These are phyloP conservation scores for Ophryocystis elektroscirrha DNA, from an alignment of 169 alveolate genomes.

Conservation along the genomic window DNA sequence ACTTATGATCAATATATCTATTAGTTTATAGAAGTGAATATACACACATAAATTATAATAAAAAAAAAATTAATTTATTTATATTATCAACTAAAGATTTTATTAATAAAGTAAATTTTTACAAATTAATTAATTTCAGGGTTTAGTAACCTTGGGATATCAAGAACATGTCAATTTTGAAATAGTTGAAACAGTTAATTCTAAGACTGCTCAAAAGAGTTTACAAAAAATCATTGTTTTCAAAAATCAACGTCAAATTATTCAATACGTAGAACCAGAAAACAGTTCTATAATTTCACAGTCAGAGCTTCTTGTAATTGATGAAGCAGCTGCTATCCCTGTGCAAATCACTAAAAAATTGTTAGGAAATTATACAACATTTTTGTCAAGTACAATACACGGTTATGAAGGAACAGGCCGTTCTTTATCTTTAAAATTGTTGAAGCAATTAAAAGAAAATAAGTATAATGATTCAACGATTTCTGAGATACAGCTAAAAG, in stretches of 20 bases:
- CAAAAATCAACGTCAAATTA: constrained; percentile 58
- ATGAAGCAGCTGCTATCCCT: constrained; percentile 99
- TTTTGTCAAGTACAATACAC: background rate
- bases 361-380: background rate
- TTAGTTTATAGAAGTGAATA: too few species aligned
- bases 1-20: too few species aligned
- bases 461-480: too few species aligned
- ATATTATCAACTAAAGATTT: too few species aligned
- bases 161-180: constrained; percentile 18
- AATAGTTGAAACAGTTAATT: constrained; percentile 19
- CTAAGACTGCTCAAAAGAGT: constrained; percentile 24
- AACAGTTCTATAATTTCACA: constrained; percentile 47
- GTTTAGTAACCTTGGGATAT: too few species aligned
- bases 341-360: constrained; percentile 16
- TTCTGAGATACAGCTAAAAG: background rate
- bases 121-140: too few species aligned
- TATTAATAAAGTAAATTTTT: too few species aligned
- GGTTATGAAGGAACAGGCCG: background rate
- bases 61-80: too few species aligned
- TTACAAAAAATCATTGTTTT: constrained; percentile 41
- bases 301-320: constrained; percentile 89
- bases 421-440: background rate
- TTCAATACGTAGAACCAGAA: constrained; percentile 54
- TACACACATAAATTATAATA: too few species aligned
- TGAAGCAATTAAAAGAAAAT: background rate